These are phyloP conservation scores for Penicillium daleae DNA, from an alignment of 495 filamentous ascomycete genomes.

Conservation along the genomic window DNA sequence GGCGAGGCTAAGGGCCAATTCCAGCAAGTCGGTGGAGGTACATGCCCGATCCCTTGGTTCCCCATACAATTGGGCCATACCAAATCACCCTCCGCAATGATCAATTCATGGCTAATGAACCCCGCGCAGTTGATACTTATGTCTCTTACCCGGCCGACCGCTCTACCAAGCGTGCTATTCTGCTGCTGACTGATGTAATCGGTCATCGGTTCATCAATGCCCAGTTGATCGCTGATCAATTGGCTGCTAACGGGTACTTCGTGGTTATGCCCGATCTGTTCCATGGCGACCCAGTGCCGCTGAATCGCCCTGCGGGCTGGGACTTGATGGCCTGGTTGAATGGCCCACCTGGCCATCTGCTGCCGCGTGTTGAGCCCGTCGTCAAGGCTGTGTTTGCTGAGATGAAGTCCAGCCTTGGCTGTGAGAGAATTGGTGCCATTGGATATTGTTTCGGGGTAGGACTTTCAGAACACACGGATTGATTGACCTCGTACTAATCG, in stretches of 20 bases:
- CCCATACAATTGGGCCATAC: too few relatives aligned
- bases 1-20: slow-evolving; percentile 33
- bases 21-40: slow-evolving; percentile 33
- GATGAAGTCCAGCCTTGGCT: slow-evolving; percentile 54
- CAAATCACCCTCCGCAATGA: neutral
- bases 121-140: slow-evolving; percentile 34
- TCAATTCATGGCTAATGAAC: neutral
- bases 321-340: slow-evolving; percentile 36
- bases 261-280: slow-evolving; percentile 65
- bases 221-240: slow-evolving; percentile 66
- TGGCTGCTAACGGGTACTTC: slow-evolving; percentile 76
- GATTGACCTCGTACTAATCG: neutral
- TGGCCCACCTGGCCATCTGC: slow-evolving; percentile 59
- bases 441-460: slow-evolving; percentile 78
- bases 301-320: slow-evolving; percentile 33
- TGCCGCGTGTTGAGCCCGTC: slow-evolving; percentile 61
- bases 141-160: slow-evolving; percentile 27
- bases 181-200: slow-evolving; percentile 40
- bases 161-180: slow-evolving; percentile 31
- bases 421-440: slow-evolving; percentile 65
- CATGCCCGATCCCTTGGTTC: neutral
- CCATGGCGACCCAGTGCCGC: slow-evolving; percentile 37
- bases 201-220: slow-evolving; percentile 41
- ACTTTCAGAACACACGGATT: neutral
- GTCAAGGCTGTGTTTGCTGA: slow-evolving; percentile 57